Evolutionary conservation across 345 rosid species (phyloP), one percentile per base, ranked within the genome.

Genomic region (Clausena lansium): DNA sequence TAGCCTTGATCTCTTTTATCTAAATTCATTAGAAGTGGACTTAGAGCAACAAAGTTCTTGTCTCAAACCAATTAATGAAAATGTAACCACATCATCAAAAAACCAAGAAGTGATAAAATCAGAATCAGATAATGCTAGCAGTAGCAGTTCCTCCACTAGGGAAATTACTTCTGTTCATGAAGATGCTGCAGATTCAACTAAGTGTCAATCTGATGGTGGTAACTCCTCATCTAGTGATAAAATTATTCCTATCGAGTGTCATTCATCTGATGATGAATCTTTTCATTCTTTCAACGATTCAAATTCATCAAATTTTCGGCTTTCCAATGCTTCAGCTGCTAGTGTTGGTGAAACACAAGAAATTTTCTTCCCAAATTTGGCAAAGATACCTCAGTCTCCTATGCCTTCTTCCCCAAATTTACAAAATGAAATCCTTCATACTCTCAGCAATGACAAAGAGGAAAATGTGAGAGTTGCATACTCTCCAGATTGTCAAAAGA

Each of bases 221-320:
- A 52, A 81, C 38, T 80, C 83, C 63, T 79, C 77, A 11, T 73
- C 73, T 67, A 80, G 9, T 47, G 84, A 85, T 79, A 82, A 77
- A 81, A 77, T 70, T 63, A 71, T 83, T 81, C 74, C 77, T 50
- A 67, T 80, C 35, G 90, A 87, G 61, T 76, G 77, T 2, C 86
- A 80, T 82, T 84, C 94, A 15, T 90, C 95, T 9, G 99, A 90
- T 10, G 92, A 89, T 64, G 97, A 92, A 77, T 94, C 98, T 81
- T 96, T 92, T 78, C 99, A 94, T 80, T 96, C 98, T 73, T 84
- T 84, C 77, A 79, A 63, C 72, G 94, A 87, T 76, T 88, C 94
- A 36, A 83, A 73, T 47, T 86, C 93, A n/a, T 85, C 92, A 30
- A 60, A 64, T 63, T n/a, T 38, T 19, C 83, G 89, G 77, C 79